These are phyloP conservation scores for Clitoria ternatea DNA, from an alignment of 306 rosid species.

Conservation along the genomic window DNA sequence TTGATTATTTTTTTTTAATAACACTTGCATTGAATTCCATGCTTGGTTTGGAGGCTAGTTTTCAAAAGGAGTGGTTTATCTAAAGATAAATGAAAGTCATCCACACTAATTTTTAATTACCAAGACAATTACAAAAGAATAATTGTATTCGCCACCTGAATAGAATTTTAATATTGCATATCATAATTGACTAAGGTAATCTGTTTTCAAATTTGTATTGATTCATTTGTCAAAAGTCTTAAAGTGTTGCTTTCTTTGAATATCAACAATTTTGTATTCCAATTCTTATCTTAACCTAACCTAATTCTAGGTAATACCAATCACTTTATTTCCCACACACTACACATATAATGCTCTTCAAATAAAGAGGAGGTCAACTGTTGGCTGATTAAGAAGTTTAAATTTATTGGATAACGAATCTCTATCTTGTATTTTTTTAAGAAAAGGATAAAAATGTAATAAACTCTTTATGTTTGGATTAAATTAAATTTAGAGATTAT, in stretches of 20 bases:
- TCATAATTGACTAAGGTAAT: conserved; percentile 19
- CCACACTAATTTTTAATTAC: background rate
- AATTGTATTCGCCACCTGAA: background rate
- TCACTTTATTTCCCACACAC: background rate
- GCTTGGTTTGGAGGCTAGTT: background rate
- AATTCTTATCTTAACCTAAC: background rate
- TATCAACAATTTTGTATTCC: background rate
- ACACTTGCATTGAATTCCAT: background rate
- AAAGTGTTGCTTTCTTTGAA: background rate
- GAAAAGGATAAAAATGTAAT: too few species aligned
- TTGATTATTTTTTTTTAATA: background rate
- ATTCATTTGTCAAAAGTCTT: conserved; percentile 18
- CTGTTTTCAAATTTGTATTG: background rate
- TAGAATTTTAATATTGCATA: background rate
- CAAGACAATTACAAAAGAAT: background rate
- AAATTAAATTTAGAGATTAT: too few species aligned
- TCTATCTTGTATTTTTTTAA: too few species aligned
- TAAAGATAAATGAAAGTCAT: background rate
- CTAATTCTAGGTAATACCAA: background rate
- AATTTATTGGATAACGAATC: background rate
- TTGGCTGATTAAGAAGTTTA: background rate
- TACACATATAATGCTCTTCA: background rate
- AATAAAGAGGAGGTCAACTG: background rate
- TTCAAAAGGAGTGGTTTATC: conserved; percentile 10
- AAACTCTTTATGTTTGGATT: too few species aligned